A percentile compares a stretch with the other conserved stretches of the same genome.
Evolutionary conservation across 208 protist genomes (phyloP).

Genomic region (Entamoeba dispar): DNA sequence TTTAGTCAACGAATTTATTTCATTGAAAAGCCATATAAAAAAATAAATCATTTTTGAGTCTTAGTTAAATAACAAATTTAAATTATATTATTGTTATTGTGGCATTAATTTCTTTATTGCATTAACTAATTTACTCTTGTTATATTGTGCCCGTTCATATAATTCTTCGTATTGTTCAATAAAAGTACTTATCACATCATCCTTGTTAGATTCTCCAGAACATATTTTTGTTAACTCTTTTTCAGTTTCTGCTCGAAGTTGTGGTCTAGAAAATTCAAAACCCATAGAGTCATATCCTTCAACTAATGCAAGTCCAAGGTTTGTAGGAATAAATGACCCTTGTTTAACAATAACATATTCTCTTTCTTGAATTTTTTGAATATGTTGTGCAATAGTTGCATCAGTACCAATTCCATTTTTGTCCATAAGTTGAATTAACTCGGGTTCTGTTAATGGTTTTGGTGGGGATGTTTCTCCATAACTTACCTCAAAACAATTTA

Average conservation of each 20-base stretch:
- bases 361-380: constrained; percentile 67
- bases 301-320: constrained; percentile 73
- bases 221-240: constrained; percentile 58
- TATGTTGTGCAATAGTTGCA: constrained; percentile 90
- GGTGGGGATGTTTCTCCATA: constrained; percentile 48
- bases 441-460: constrained; percentile 73
- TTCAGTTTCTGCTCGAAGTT: constrained; percentile 39
- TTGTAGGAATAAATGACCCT: constrained; percentile 57
- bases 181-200: constrained; percentile 47
- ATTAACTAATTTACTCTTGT: not conserved
- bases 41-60: too few relatives aligned
- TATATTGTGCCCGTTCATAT: not conserved
- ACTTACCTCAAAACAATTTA: not conserved
- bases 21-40: too few relatives aligned
- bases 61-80: too few relatives aligned
- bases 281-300: constrained; percentile 72
- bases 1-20: too few relatives aligned
- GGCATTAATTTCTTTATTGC: not conserved
- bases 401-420: constrained; percentile 88
- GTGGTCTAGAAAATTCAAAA: constrained; percentile 57
- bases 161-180: not conserved
- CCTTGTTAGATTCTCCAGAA: constrained; percentile 45
- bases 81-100: too few relatives aligned
- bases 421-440: constrained; percentile 88
- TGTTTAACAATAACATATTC: constrained; percentile 19